Conservation (phyloP, 768 basidiomycete species). For the Naematelia aurantialba region DNA sequence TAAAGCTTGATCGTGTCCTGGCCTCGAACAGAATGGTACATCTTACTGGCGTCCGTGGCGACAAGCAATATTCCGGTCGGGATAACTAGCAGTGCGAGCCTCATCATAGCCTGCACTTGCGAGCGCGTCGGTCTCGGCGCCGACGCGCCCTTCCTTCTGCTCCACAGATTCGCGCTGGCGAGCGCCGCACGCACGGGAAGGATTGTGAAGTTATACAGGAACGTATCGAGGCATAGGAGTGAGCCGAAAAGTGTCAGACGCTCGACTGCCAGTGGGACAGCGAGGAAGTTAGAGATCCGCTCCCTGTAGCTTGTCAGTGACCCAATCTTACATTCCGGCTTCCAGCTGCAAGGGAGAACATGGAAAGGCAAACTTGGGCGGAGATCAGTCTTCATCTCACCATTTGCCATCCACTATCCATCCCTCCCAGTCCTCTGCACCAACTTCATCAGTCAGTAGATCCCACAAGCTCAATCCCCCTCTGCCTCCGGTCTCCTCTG, state of each 20-base stretch:
- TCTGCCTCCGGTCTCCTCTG: background rate
- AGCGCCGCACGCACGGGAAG: slow-evolving; percentile 72
- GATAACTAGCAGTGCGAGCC: slow-evolving; percentile 67
- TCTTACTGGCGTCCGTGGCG: slow-evolving; percentile 91
- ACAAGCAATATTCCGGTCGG: slow-evolving; percentile 72
- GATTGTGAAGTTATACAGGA: slow-evolving; percentile 96
- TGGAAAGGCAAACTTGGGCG: background rate
- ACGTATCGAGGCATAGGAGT: slow-evolving; percentile 89
- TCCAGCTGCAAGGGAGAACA: background rate
- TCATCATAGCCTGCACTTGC: slow-evolving; percentile 77
- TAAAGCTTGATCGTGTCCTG: slow-evolving; percentile 99
- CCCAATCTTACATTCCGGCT: background rate
- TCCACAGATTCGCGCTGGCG: slow-evolving; percentile 31
- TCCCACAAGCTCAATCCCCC: slow-evolving; percentile 38
- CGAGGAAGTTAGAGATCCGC: slow-evolving; percentile 89
- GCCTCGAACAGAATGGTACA: slow-evolving; percentile 94
- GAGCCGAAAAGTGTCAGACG: slow-evolving; percentile 92
- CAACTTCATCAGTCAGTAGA: slow-evolving; percentile 43
- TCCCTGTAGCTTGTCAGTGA: slow-evolving; percentile 60
- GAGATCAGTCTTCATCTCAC: slow-evolving; percentile 16
- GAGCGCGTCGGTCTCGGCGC: background rate
- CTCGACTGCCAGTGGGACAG: slow-evolving; percentile 86
- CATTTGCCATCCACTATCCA: slow-evolving; percentile 49
- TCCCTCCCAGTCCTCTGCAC: slow-evolving; percentile 42
- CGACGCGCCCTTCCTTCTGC: slow-evolving; percentile 7